A percentile compares a stretch with the other conserved stretches of the same genome.
Evolutionary conservation across 2,329 filamentous ascomycete species (phyloP).

Genomic region (Raffaelea arxii): DNA sequence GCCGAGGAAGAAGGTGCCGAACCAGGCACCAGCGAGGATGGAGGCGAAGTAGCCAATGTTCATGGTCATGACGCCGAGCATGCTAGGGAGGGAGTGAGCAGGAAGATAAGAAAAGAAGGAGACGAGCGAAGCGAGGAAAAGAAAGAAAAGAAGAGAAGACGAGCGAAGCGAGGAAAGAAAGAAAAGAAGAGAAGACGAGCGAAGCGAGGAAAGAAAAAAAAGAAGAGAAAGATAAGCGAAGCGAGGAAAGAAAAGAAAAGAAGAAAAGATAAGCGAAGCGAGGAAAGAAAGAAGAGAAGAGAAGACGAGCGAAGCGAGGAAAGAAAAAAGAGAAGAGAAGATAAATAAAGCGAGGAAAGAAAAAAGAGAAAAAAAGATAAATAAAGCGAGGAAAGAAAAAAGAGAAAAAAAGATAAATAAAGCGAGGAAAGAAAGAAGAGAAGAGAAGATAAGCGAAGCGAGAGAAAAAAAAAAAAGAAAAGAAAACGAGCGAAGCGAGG

Average conservation of each 20-base stretch:
- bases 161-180: neutral
- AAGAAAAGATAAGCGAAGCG: conserved; percentile 19
- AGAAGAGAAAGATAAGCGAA: neutral
- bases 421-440: neutral
- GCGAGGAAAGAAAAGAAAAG: neutral
- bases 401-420: too few relatives aligned
- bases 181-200: too few relatives aligned
- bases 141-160: neutral
- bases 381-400: too few relatives aligned
- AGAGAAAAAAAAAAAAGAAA: neutral
- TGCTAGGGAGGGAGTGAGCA: conserved; percentile 38
- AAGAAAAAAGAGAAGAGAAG: neutral
- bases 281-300: neutral
- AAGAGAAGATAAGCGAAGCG: neutral
- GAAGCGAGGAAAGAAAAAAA: neutral
- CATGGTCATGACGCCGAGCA: conserved; percentile 83
- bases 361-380: neutral
- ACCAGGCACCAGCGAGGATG: conserved; percentile 62
- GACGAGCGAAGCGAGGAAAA: too few relatives aligned
- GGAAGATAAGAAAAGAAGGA: neutral
- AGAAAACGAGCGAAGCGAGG: neutral
- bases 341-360: neutral
- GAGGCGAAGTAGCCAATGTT: conserved; percentile 76
- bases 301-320: too few relatives aligned
- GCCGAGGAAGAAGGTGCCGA: conserved; percentile 73